phyloP scores from a whole-genome alignment of 1,284 basidiomycete species.

The Fomitopsis betulina region DNA sequence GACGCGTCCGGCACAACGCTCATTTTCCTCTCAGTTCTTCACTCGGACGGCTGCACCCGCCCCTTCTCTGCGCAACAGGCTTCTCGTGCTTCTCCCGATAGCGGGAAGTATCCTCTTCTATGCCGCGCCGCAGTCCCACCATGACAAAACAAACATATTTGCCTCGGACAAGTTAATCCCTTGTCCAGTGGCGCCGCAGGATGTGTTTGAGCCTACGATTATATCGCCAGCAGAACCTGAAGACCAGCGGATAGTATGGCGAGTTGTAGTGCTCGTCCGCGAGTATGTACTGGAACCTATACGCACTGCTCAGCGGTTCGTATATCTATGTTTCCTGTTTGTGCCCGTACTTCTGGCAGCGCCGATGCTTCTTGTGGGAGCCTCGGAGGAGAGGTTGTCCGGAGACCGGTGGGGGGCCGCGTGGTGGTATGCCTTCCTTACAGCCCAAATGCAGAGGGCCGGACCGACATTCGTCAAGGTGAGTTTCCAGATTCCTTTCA shows the following conservation, averaged over 20 bases:
- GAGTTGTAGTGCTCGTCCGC: conserved; percentile 42
- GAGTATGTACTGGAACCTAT: conserved; percentile 81
- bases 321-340: conserved; percentile 83
- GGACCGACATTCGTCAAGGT: conserved; percentile 99
- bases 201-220: conserved; percentile 27
- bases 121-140: conserved; percentile 36
- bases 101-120: conserved; percentile 50
- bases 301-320: conserved; percentile 79
- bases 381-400: conserved; percentile 43
- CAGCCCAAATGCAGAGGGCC: conserved; percentile 88
- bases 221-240: conserved; percentile 60
- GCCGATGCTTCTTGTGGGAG: conserved; percentile 85
- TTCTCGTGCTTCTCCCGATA: conserved; percentile 54
- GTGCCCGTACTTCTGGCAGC: conserved; percentile 81
- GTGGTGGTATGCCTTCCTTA: conserved; percentile 95
- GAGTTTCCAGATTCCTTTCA: conserved; percentile 14
- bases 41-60: conserved; percentile 17
- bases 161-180: conserved; percentile 63
- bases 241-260: conserved; percentile 39
- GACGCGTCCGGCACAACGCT: conserved; percentile 12
- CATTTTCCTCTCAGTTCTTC: conserved; percentile 22
- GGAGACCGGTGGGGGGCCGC: conserved; percentile 83
- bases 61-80: conserved; percentile 20
- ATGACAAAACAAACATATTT: conserved; percentile 43
- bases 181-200: conserved; percentile 32